These are phyloP conservation scores for Pseudozyma pruni DNA, from an alignment of 1,284 basidiomycete species.

Conservation along the genomic window DNA sequence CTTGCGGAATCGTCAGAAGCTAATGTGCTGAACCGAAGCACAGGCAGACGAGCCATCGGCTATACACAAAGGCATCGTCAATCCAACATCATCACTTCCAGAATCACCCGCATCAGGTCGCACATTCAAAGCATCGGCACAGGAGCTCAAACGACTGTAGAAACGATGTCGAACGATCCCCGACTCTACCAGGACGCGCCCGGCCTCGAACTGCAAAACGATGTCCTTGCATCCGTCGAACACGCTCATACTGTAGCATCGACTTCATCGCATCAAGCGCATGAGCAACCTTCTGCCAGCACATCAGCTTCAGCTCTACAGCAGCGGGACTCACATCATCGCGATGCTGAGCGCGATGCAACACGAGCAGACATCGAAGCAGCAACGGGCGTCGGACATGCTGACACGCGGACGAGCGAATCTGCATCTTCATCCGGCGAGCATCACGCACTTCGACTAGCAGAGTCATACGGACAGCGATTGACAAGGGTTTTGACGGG, in stretches of 20 bases:
- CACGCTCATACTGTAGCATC: conserved; percentile 11
- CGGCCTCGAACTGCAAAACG: conserved; percentile 31
- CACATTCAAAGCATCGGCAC: too few species aligned
- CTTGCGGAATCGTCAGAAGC: too few species aligned
- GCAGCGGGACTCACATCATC: neutral
- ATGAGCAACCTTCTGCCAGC: neutral
- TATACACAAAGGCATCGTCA: neutral
- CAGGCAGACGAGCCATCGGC: neutral
- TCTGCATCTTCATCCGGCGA: conserved; percentile 1
- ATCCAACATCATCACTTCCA: too few species aligned
- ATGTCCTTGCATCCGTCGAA: conserved; percentile 16
- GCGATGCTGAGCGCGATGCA: neutral
- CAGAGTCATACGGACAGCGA: conserved; percentile 33
- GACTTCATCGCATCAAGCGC: neutral
- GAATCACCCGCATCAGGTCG: too few species aligned
- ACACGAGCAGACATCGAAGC: conserved; percentile 22
- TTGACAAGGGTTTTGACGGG: conserved; percentile 39
- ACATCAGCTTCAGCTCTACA: neutral
- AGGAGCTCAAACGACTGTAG: neutral
- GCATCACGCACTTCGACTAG: conserved; percentile 7
- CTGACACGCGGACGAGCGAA: neutral
- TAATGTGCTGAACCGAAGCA: too few species aligned
- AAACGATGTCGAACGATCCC: neutral
- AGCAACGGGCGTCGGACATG: conserved; percentile 1
- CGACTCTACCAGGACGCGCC: conserved; percentile 39